Evolutionary conservation across 306 rosid genomes (phyloP).

Genomic region (Acacia confusa): DNA sequence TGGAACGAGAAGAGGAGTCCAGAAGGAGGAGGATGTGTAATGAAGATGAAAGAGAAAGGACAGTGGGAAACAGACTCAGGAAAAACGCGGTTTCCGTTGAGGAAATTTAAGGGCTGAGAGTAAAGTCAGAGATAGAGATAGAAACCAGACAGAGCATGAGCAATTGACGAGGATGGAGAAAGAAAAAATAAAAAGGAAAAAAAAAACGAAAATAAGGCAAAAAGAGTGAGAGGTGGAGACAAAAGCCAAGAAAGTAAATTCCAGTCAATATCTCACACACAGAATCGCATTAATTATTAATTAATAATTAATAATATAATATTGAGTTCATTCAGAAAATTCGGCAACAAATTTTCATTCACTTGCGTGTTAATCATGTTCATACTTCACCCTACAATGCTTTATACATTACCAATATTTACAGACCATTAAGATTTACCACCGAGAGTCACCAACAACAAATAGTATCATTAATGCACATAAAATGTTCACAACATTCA

Average conservation of each 20-base stretch:
- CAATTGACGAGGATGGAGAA: not conserved
- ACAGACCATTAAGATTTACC: too few relatives aligned
- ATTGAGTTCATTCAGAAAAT: too few relatives aligned
- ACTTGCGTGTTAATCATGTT: too few relatives aligned
- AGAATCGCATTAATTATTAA: not conserved
- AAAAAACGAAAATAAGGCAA: not conserved
- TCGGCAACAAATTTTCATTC: too few relatives aligned
- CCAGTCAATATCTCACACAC: not conserved
- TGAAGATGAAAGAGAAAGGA: not conserved
- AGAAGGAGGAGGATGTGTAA: not conserved
- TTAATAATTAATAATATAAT: too few relatives aligned
- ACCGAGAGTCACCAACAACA: too few relatives aligned
- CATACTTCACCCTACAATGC: too few relatives aligned
- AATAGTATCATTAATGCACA: too few relatives aligned
- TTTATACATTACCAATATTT: too few relatives aligned
- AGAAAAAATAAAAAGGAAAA: not conserved
- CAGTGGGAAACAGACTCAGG: conserved; percentile 9
- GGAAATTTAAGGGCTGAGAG: not conserved
- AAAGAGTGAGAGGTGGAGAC: not conserved
- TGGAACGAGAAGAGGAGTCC: not conserved
- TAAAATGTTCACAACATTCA: too few relatives aligned
- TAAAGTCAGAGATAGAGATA: not conserved
- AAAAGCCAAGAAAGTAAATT: not conserved
- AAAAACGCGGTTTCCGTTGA: conserved; percentile 39
- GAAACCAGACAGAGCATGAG: not conserved